Conservation (phyloP, 768 basidiomycete species). For the Tulasnella sp. region DNA sequence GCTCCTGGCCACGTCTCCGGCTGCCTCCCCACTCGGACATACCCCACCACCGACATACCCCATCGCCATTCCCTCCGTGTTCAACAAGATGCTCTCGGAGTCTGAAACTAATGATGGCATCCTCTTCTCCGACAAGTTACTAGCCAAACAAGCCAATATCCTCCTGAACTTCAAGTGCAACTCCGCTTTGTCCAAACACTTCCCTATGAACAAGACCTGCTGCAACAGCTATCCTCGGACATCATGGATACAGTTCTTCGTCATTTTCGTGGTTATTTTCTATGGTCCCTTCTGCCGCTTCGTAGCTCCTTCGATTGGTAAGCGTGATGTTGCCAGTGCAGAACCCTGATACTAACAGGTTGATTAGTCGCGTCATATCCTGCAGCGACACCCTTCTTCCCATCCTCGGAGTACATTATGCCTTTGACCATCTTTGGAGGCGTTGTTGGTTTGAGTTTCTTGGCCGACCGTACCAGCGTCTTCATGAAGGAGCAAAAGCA, state of each 20-base stretch:
- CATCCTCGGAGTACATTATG: constrained; percentile 30
- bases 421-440: constrained; percentile 51
- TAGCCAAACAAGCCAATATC: constrained; percentile 60
- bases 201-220: constrained; percentile 64
- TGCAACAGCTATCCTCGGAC: constrained; percentile 67
- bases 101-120: constrained; percentile 74
- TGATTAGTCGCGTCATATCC: constrained; percentile 9
- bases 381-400: background rate
- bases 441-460: constrained; percentile 51
- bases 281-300: constrained; percentile 41
- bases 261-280: constrained; percentile 37
- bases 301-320: constrained; percentile 25
- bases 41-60: constrained; percentile 23
- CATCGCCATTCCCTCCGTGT: constrained; percentile 57
- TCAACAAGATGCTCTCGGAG: constrained; percentile 66
- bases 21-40: constrained; percentile 28
- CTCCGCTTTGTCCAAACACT: constrained; percentile 44
- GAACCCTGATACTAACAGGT: background rate
- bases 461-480: constrained; percentile 70
- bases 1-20: constrained; percentile 27
- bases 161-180: constrained; percentile 77
- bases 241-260: constrained; percentile 40
- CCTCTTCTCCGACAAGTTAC: constrained; percentile 55
- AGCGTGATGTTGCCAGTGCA: too few relatives aligned
- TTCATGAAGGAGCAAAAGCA: constrained; percentile 88